Evolutionary conservation across 192 early-diverging fungal genomes (phyloP), one percentile per base, ranked within the genome.

Genomic region (Phlyctochytrium bullatum): DNA sequence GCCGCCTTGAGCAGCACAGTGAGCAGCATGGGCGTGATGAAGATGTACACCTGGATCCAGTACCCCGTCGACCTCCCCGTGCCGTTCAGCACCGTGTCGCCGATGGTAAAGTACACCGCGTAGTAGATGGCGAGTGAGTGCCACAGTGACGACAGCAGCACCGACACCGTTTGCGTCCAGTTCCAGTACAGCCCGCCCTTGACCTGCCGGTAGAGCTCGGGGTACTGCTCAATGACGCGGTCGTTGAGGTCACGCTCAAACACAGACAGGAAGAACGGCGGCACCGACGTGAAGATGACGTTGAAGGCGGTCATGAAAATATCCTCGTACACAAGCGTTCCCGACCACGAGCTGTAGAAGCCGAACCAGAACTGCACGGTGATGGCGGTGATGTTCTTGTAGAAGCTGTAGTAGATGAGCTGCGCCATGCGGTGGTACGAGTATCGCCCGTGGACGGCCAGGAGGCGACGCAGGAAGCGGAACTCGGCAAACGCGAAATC

Each of bases 401-500:
- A 87, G 61, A 87, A 84, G 3, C 54, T 75, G 66, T 78, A 84
- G 23, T 75, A 72, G 30, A 87, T 79, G 59, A 84, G 57, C 20
- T 65, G 40, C 16, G 64, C 51, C 32, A 85, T 35, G 56, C 80
- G 62, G 54, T 68, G 62, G 58, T 74, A 78, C 36, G 66, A 74
- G 63, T 66, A 86, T 36, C 83, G 72, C 1, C 86, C 86, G 61
- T 87, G 86, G 1, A 87, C 76, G 25, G 75, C 65, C 14, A 84
- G 33, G 47, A 87, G 68, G 12, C 78, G 71, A 56, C 67, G 61
- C 52, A 87, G 68, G 59, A 79, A 80, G 70, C 79, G 62, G 63
- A 87, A 87, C 69, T 87, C 81, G 17, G 69, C 74, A 73, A 87
- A 79, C 12, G 82, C 77, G 61, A 73, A 86, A 61, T 87, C 86